Evolutionary conservation across 2,329 filamentous ascomycete genomes (phyloP).

Genomic region (Dothistroma septosporum): DNA sequence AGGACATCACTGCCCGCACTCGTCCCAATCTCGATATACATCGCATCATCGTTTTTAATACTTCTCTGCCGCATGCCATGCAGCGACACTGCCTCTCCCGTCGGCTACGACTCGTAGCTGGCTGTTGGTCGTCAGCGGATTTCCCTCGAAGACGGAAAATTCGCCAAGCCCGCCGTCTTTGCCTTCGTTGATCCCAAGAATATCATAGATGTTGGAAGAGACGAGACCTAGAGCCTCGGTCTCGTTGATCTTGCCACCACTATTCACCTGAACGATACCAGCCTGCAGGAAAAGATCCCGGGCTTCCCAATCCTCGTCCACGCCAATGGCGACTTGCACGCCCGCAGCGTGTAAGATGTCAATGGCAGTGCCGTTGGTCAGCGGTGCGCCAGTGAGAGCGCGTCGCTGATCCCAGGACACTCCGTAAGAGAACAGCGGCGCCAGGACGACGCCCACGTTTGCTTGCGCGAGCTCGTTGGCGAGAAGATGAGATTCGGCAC

Average conservation of each 20-base stretch:
- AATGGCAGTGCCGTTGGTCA: conserved; percentile 61
- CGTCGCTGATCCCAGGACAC: conserved; percentile 59
- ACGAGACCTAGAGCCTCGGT: conserved; percentile 56
- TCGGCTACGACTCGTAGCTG: conserved; percentile 53
- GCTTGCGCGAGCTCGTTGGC: conserved; percentile 56
- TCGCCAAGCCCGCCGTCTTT: conserved; percentile 35
- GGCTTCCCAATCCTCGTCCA: conserved; percentile 60
- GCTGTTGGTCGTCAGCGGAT: conserved; percentile 57
- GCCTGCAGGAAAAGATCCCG: conserved; percentile 58
- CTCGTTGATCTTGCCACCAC: conserved; percentile 52
- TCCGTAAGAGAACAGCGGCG: conserved; percentile 55
- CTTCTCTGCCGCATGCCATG: conserved; percentile 18
- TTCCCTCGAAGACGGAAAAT: conserved; percentile 62
- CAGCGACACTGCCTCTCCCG: conserved; percentile 33
- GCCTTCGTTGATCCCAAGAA: conserved; percentile 47
- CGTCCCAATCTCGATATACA: not conserved
- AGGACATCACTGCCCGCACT: not conserved
- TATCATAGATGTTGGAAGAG: conserved; percentile 54
- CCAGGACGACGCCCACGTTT: conserved; percentile 56
- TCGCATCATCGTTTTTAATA: not conserved
- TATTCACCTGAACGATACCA: conserved; percentile 57
- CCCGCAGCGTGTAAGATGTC: conserved; percentile 57
- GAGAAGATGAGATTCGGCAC: conserved; percentile 59
- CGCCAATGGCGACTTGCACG: conserved; percentile 55
- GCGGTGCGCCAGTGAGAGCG: conserved; percentile 59